Evolutionary conservation across 129 eudicot species (phyloP), one percentile per base, ranked within the genome.

Genomic region (Flaveria brownii): DNA sequence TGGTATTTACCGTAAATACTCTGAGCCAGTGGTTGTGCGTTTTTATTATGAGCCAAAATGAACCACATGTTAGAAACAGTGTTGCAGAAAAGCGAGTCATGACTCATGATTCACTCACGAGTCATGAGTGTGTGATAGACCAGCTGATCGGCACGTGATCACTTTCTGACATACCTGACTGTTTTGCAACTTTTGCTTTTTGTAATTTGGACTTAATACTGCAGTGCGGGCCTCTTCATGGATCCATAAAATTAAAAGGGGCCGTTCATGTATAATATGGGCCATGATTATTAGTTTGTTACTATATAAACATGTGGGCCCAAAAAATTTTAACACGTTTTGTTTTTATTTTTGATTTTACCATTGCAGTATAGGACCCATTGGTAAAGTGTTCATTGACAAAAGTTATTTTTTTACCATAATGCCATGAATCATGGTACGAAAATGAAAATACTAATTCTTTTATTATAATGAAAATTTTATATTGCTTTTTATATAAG

Each of bases 61-160:
- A 14, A 70, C 71, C 77, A 16, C 66, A 62, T 54, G 78, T 56
- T 71, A 42, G 42, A n/a, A 62, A 47, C 57, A 50, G 62, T 65
- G 18, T 33, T 46, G 36, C 33, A 23, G 57, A 64, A 68, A 9
- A 15, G 47, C 57, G 57, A 42, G 22, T 46, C 25, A 30, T 20
- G 57, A 5, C 36, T n/a, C 12, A 30, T 20, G 57, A 5, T 15
- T n/a, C 12, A 45, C 12, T 45, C 56, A 4, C 17, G 60, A 54
- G 60, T 54, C 23, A 54, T 54, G 60, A 15, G 56, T 17, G 10
- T 59, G 68, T 23, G n/a, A 59, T 78, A 30, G 42, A 70, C 9
- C 30, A 59, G 65, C 42, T 17, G 72, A 78, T 78, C 60, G 43
- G 45, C 82, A 69, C 82, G 72, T 78, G 82, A 78, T 71, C 65